These are phyloP conservation scores for Diaporthe sp. DNA, from an alignment of 2,329 filamentous ascomycete genomes.

Conservation along the genomic window DNA sequence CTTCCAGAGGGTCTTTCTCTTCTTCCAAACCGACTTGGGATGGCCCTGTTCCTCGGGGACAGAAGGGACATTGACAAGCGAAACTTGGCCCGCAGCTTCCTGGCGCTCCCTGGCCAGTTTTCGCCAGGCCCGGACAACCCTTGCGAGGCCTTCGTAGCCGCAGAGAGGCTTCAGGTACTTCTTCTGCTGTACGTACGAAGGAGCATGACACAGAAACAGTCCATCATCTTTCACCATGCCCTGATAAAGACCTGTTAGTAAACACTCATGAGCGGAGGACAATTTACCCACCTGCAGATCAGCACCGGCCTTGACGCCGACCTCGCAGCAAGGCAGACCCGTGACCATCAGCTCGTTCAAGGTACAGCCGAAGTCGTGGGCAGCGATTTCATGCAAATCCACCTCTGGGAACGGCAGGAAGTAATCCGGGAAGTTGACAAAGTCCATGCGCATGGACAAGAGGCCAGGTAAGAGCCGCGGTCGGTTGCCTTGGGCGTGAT, in stretches of 20 bases:
- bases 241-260: background rate
- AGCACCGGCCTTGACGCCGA: conserved; percentile 60
- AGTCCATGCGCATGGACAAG: conserved; percentile 63
- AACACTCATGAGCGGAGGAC: background rate
- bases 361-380: conserved; percentile 66
- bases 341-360: conserved; percentile 67
- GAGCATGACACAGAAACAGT: conserved; percentile 61
- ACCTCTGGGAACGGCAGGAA: conserved; percentile 60
- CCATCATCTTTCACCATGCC: conserved; percentile 68
- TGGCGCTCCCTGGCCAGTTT: conserved; percentile 43
- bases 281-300: conserved; percentile 54
- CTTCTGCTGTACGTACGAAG: conserved; percentile 58
- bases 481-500: conserved; percentile 48
- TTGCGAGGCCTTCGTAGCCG: conserved; percentile 56
- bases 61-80: conserved; percentile 49
- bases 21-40: conserved; percentile 56
- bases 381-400: conserved; percentile 66
- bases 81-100: conserved; percentile 10
- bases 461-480: conserved; percentile 64
- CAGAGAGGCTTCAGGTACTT: conserved; percentile 56
- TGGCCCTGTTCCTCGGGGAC: conserved; percentile 59
- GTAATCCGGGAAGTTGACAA: conserved; percentile 66
- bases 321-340: conserved; percentile 64
- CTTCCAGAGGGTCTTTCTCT: conserved; percentile 65
- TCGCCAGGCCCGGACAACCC: conserved; percentile 62